Evolutionary conservation across 371 early-diverging fungal species (phyloP), one percentile per base, ranked within the genome.

Genomic region (Rhizopus stolonifer): DNA sequence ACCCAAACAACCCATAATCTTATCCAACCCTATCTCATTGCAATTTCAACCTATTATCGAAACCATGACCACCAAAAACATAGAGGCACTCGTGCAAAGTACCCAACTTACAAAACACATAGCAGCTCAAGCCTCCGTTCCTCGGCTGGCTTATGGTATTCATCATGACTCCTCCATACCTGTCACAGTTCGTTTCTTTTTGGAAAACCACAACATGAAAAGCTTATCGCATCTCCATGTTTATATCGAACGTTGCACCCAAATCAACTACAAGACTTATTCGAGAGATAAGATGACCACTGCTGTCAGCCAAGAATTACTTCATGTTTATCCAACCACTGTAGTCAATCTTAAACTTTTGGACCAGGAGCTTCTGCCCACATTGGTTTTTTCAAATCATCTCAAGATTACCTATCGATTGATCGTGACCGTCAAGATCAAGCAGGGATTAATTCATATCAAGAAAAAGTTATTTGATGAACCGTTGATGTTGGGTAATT

Each of bases 11-110:
- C 7, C 54, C 5, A 56, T 60, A 7, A 53, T 56, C 38, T 25
- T 52, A 17, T 67, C 59, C 7, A 67, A 58, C 29, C 52, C 45
- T 23, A 46, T 39, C 6, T 52, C 38, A 23, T 38, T 60, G 26
- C 43, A 31, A 18, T 64, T 59, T 26, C 64, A 64, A 11, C 64
- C 64, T 0, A 58, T 58, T 29, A 48, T 64, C n/a, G 64, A 64
- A 22, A 64, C 64, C 0, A 47, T 58, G 18, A 56, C 59, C 17
- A 34, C 54, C 14, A 58, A 67, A 29, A 63, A 49, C 19, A 22
- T 44, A 15, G 18, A 49, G 29, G 49, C 46, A 14, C 46, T 46
- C 33, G 42, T 31, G 51, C 46, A 56, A 29, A 32, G 25, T 22
- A 49, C 40, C 1, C 31, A 32, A 25, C n/a, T 67, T 11, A 46